Conservation (phyloP, 2,329 filamentous ascomycete species). For the Trichoderma asperellum region DNA sequence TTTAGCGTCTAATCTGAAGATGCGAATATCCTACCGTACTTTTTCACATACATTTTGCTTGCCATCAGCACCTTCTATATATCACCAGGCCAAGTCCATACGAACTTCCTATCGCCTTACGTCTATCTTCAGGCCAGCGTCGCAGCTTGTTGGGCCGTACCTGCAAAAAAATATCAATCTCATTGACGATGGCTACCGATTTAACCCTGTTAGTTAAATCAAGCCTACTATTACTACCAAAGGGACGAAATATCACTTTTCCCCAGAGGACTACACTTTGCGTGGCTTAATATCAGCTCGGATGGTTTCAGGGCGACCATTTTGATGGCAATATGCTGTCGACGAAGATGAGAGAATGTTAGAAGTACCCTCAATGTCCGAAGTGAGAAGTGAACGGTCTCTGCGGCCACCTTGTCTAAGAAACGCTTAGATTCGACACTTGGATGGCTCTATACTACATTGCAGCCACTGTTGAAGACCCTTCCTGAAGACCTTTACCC, state of each 20-base stretch:
- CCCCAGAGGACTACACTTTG: conserved; percentile 71
- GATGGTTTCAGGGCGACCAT: background rate
- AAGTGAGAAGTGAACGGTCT: no score
- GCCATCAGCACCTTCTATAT: conserved; percentile 43
- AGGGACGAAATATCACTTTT: conserved; percentile 52
- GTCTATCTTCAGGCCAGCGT: background rate
- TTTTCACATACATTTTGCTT: conserved; percentile 58
- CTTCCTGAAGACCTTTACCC: background rate
- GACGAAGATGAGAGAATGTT: background rate
- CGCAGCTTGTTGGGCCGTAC: conserved; percentile 44
- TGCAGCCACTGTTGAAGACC: background rate
- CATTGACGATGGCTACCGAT: conserved; percentile 38
- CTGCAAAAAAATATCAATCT: conserved; percentile 50
- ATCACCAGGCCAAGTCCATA: conserved; percentile 40
- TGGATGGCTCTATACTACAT: background rate
- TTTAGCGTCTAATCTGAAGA: conserved; percentile 52
- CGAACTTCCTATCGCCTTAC: conserved; percentile 33
- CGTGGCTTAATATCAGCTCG: conserved; percentile 49
- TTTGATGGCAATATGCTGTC: background rate
- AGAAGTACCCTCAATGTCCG: background rate
- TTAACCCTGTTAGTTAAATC: conserved; percentile 44
- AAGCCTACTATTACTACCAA: conserved; percentile 52
- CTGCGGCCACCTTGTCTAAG: background rate
- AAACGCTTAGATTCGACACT: background rate
- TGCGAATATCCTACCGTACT: conserved; percentile 59